phyloP scores from a whole-genome alignment of 495 filamentous ascomycete genomes.

The Penicillium salamii region DNA sequence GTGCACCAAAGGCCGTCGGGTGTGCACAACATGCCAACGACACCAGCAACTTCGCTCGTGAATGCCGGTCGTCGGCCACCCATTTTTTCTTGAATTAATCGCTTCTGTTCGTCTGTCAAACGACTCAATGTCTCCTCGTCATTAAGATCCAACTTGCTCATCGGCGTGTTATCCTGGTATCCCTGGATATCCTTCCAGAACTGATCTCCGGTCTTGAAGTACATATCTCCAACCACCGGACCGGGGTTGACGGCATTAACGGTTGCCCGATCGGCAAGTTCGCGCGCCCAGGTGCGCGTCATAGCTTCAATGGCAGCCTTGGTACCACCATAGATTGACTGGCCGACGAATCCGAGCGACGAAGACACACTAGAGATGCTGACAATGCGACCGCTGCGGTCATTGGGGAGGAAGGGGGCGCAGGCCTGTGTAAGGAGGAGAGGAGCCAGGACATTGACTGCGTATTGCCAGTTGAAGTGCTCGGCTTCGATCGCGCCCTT shows the following conservation, averaged over 20 bases:
- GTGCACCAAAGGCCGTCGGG: slow-evolving; percentile 77
- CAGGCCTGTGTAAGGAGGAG: slow-evolving; percentile 75
- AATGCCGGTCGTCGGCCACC: slow-evolving; percentile 69
- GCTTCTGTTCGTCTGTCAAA: slow-evolving; percentile 59
- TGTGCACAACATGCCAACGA: slow-evolving; percentile 80
- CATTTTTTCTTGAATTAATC: slow-evolving; percentile 55
- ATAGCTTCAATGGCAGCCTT: slow-evolving; percentile 91
- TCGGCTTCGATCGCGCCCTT: slow-evolving; percentile 43
- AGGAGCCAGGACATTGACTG: slow-evolving; percentile 81
- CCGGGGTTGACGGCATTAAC: slow-evolving; percentile 91
- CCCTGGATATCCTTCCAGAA: slow-evolving; percentile 56
- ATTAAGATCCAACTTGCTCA: slow-evolving; percentile 44
- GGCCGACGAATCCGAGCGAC: slow-evolving; percentile 63
- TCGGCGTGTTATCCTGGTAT: slow-evolving; percentile 67
- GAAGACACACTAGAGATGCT: slow-evolving; percentile 73
- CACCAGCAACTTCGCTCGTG: slow-evolving; percentile 73
- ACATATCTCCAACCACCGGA: slow-evolving; percentile 81
- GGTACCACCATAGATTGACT: slow-evolving; percentile 81
- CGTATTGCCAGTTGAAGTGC: slow-evolving; percentile 70
- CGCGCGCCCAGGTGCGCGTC: slow-evolving; percentile 84
- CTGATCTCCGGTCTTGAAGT: slow-evolving; percentile 46
- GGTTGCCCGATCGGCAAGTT: slow-evolving; percentile 72
- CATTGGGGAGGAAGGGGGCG: slow-evolving; percentile 64
- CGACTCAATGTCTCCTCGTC: slow-evolving; percentile 43
- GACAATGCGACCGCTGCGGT: slow-evolving; percentile 76